A percentile compares a stretch with the other conserved stretches of the same genome.
Conservation (phyloP, 192 early-diverging fungal genomes). For the Backusella parvicylindrica region DNA sequence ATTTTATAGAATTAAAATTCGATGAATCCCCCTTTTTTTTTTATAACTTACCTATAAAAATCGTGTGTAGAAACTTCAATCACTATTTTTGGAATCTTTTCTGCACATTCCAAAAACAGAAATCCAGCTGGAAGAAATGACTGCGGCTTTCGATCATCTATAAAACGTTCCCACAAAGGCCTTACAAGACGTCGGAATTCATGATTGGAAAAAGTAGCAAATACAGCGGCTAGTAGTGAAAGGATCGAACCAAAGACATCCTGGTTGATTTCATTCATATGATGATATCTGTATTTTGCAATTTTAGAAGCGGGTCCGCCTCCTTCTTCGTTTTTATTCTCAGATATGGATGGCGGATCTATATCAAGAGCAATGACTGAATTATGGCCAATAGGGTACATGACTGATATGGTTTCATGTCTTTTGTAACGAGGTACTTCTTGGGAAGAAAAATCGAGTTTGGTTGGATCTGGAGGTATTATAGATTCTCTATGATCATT, state of each 20-base stretch:
- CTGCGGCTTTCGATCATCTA: constrained; percentile 40
- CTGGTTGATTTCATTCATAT: constrained; percentile 38
- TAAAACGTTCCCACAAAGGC: constrained; percentile 48
- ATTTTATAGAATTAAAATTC: neutral
- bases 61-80: constrained; percentile 41
- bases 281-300: constrained; percentile 27
- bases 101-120: constrained; percentile 55
- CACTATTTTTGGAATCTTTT: constrained; percentile 42
- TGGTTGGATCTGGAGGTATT: neutral
- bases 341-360: neutral
- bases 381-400: constrained; percentile 6
- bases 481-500: neutral
- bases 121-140: constrained; percentile 44
- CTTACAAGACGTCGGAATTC: constrained; percentile 39
- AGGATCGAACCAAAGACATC: constrained; percentile 43
- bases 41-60: constrained; percentile 40
- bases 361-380: neutral
- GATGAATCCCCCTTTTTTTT: neutral
- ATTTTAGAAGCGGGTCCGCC: constrained; percentile 7
- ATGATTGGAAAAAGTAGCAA: constrained; percentile 35
- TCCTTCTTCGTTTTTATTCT: neutral
- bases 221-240: constrained; percentile 48
- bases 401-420: neutral
- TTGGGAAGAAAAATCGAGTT: neutral
- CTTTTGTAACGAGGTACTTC: constrained; percentile 11